Evolutionary conservation across 169 alveolate species (phyloP).

Genomic region (Eimeria praecox): DNA sequence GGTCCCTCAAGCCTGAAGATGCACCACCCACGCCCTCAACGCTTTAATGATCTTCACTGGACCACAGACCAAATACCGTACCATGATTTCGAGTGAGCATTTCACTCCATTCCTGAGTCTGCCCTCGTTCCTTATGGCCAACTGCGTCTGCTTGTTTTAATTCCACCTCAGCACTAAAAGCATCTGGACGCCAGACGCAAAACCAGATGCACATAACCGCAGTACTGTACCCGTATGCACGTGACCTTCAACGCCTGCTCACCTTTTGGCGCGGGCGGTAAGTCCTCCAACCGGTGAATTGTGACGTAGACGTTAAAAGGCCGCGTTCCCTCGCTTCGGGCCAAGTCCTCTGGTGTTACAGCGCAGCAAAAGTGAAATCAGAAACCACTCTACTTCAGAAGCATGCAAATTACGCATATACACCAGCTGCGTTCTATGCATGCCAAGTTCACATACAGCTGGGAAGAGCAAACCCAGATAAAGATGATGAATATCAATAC

Average conservation of each 20-base stretch:
- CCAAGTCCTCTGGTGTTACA: slow-evolving; percentile 54
- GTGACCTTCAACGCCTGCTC: neutral
- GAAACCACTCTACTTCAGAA: neutral
- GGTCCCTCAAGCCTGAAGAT: slow-evolving; percentile 87
- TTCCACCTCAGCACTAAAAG: neutral
- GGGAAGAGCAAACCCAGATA: neutral
- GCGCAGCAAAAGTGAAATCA: neutral
- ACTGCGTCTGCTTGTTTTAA: neutral
- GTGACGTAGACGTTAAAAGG: slow-evolving; percentile 86
- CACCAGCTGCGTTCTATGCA: neutral
- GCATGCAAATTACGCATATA: neutral
- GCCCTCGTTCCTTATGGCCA: neutral
- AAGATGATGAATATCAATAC: no score
- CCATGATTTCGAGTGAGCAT: neutral
- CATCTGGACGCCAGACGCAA: neutral
- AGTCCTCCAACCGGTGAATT: slow-evolving; percentile 67
- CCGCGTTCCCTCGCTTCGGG: slow-evolving; percentile 71
- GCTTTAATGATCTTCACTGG: neutral
- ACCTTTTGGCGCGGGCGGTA: slow-evolving; percentile 57
- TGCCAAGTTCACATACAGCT: neutral
- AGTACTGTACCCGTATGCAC: neutral
- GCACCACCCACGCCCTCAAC: neutral
- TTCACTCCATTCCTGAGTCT: neutral
- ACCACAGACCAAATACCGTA: neutral
- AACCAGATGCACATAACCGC: neutral